These are phyloP conservation scores for Hibiscus syriacus DNA, from an alignment of 345 rosid species.

Conservation along the genomic window DNA sequence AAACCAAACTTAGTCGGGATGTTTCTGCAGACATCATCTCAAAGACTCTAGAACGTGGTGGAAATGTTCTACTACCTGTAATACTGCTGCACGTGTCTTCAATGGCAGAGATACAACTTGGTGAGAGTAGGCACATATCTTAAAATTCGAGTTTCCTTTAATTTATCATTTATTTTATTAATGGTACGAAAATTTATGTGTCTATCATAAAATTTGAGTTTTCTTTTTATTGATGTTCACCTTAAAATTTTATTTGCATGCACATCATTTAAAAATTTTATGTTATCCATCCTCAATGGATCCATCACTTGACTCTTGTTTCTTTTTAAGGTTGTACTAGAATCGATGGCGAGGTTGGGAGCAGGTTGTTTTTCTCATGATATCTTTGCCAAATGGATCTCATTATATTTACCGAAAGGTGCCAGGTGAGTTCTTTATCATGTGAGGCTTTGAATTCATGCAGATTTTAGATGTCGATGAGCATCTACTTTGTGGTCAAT, in stretches of 20 bases:
- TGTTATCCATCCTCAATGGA: no score
- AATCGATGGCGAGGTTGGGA: conserved; percentile 96
- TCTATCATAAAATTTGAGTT: no score
- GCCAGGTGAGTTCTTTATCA: conserved; percentile 52
- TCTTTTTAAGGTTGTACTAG: conserved; percentile 60
- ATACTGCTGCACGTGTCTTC: conserved; percentile 82
- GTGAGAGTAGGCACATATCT: no score
- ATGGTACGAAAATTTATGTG: no score
- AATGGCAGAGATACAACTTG: no score
- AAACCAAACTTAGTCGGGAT: no score
- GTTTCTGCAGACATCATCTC: conserved; percentile 34
- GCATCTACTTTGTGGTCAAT: neutral
- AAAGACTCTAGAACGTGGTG: conserved; percentile 72
- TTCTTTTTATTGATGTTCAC: no score
- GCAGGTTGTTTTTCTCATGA: conserved; percentile 97
- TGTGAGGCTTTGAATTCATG: neutral
- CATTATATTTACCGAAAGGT: conserved; percentile 94
- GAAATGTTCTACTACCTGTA: conserved; percentile 90
- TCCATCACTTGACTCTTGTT: no score
- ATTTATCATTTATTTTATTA: no score
- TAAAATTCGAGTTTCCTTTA: no score
- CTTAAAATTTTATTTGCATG: no score
- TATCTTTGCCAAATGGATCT: conserved; percentile 85
- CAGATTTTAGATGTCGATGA: neutral
- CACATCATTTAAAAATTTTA: no score